These are phyloP conservation scores for Ramaria rubella DNA, from an alignment of 768 basidiomycete species.

Conservation along the genomic window DNA sequence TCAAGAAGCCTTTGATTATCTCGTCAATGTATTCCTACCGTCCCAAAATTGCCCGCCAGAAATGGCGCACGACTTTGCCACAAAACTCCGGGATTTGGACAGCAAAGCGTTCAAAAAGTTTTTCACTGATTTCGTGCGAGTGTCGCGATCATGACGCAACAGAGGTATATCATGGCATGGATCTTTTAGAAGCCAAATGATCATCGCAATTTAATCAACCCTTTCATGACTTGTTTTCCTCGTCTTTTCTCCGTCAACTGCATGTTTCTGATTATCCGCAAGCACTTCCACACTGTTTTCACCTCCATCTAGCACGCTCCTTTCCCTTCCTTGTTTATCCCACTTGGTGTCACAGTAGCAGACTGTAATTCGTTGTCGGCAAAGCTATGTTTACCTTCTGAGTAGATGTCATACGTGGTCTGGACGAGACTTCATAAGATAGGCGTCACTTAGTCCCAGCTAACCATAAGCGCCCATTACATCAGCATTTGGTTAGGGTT, in stretches of 20 bases:
- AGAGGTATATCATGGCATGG: neutral
- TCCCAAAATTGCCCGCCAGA: conserved; percentile 82
- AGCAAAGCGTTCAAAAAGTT: conserved; percentile 77
- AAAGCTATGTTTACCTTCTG: too few species aligned
- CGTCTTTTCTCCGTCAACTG: neutral
- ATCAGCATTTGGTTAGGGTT: too few species aligned
- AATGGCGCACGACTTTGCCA: conserved; percentile 68
- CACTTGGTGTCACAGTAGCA: neutral
- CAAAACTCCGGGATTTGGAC: conserved; percentile 69
- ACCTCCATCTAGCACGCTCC: neutral
- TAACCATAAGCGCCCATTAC: too few species aligned
- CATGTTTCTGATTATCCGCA: neutral
- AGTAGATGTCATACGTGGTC: too few species aligned
- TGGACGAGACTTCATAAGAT: too few species aligned
- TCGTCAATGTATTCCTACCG: conserved; percentile 75
- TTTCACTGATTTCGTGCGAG: conserved; percentile 68
- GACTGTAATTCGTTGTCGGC: neutral
- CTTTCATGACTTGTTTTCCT: neutral
- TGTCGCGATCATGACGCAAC: conserved; percentile 6
- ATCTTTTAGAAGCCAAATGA: too few species aligned
- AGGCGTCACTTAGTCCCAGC: too few species aligned
- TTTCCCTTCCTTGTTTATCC: neutral
- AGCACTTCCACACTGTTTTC: neutral
- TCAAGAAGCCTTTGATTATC: conserved; percentile 74
- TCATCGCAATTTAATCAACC: neutral